Evolutionary conservation across 805 yeast genomes (phyloP), one percentile per base, ranked within the genome.

Genomic region (Candida insectalens): DNA sequence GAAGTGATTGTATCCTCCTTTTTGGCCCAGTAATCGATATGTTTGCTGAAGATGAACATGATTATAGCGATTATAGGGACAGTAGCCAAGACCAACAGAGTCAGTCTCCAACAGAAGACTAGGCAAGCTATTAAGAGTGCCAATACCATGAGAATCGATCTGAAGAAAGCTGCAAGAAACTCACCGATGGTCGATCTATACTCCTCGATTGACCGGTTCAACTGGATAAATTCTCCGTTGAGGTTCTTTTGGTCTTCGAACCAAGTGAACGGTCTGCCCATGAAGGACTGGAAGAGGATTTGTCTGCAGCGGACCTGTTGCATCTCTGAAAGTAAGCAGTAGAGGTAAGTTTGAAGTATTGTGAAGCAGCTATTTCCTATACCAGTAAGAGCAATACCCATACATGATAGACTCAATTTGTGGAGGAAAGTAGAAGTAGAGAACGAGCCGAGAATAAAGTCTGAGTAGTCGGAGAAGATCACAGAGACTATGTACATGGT

Each of bases 61-160:
- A 69, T 41, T 0, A 65, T 6, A 0, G 64, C 63, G 37, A 89
- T 70, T 0, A 87, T 22, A 0, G 98, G 98, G 4, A 84, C 44
- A 3, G 81, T 66, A 1, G 84, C 77, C 38, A 89, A 47, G n/a
- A 81, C 72, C 2, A 92, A 70, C 18, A 92, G 56, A 0, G 96
- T 83, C 8, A 92, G 63, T 3, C 83, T 67, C 96, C 96, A 89
- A 3, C 94, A 83, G 39, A 75, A 77, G 39, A 69, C 68, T 50
- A 92, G 69, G 2, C 95, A 76, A 0, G 82, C 72, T 1, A 72
- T 65, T 2, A 79, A 49, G 8, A 80, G 55, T 0, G 80, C 72
- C 4, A 71, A 34, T 0, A 74, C 58, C 0, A 85, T 66, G 0
- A 74, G 69, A 2, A 64, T 27, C 6, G 74, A 66, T 42, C 77